phyloP scores from a whole-genome alignment of 768 basidiomycete genomes.

The Tylopilus felleus region DNA sequence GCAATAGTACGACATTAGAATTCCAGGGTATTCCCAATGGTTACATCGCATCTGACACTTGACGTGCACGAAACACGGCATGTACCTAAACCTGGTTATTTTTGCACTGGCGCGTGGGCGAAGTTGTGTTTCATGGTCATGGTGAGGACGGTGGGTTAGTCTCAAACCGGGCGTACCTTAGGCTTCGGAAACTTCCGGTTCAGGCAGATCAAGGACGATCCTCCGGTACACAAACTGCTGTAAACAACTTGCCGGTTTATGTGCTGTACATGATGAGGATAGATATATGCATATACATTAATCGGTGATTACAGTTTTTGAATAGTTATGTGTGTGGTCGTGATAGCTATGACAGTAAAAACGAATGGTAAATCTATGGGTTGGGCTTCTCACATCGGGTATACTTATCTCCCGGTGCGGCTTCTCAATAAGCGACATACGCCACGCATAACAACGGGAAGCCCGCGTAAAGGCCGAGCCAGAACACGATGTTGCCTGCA shows the following conservation, averaged over 20 bases:
- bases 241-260: too few species aligned
- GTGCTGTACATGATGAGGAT: neutral
- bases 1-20: neutral
- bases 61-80: too few species aligned
- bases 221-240: too few species aligned
- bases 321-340: neutral
- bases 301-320: neutral
- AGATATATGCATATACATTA: neutral
- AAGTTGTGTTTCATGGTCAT: too few species aligned
- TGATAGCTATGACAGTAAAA: neutral
- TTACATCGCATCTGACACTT: neutral
- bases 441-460: conserved; percentile 91
- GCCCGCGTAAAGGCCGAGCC: conserved; percentile 88
- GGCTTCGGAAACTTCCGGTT: too few species aligned
- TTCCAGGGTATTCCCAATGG: neutral
- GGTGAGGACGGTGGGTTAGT: too few species aligned
- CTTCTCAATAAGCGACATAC: conserved; percentile 51
- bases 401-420: neutral
- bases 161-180: too few species aligned
- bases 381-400: conserved; percentile 1
- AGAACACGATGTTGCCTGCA: conserved; percentile 85
- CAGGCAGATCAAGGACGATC: too few species aligned
- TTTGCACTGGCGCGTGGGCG: too few species aligned
- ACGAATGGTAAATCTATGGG: conserved; percentile 1
- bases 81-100: too few species aligned